A percentile compares a stretch with the other conserved stretches of the same genome.
Conservation (phyloP, 306 rosid genomes). For the Trifolium pratense region DNA sequence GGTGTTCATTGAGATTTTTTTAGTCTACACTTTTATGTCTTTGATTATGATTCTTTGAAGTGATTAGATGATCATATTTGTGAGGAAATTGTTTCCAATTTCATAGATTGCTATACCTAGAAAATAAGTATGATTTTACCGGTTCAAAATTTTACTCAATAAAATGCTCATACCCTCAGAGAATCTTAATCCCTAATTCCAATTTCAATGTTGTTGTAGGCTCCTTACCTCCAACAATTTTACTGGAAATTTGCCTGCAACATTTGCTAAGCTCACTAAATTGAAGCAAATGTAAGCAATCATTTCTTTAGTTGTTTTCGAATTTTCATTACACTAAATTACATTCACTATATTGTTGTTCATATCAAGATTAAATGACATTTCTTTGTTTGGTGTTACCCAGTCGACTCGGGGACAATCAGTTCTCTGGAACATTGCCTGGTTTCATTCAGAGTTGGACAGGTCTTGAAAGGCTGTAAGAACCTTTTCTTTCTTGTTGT, state of each 20-base stretch:
- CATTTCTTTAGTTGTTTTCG: neutral
- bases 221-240: neutral
- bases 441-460: slow-evolving; percentile 63
- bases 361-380: neutral
- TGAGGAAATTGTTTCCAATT: too few relatives aligned
- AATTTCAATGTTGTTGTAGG: neutral
- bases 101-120: neutral
- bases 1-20: too few relatives aligned
- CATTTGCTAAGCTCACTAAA: slow-evolving; percentile 47
- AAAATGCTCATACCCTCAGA: too few relatives aligned
- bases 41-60: neutral
- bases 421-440: slow-evolving; percentile 66
- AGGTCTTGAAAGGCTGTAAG: slow-evolving; percentile 57
- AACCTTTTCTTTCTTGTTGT: neutral
- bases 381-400: neutral
- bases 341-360: neutral
- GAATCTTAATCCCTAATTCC: neutral
- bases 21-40: neutral
- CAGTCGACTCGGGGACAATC: slow-evolving; percentile 71
- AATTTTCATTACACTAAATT: neutral
- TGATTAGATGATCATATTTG: neutral
- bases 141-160: neutral
- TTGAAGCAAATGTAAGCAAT: slow-evolving; percentile 58
- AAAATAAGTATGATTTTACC: neutral
- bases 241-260: neutral